These are phyloP conservation scores for Peniophora sp. DNA, from an alignment of 1,284 basidiomycete genomes.

Conservation along the genomic window DNA sequence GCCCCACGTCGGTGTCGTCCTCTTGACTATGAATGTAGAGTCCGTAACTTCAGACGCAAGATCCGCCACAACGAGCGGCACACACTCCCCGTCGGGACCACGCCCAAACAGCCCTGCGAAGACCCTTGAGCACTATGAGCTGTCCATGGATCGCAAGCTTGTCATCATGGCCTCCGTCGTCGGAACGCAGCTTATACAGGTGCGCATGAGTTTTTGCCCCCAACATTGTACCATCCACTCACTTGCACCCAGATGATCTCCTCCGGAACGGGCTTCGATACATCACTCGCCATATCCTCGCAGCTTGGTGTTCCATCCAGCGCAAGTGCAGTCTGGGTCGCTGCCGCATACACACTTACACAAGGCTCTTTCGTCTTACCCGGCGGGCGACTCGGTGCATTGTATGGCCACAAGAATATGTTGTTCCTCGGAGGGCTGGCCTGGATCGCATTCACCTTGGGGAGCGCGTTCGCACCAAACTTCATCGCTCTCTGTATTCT, in stretches of 20 bases:
- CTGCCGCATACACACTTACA: slow-evolving; percentile 4
- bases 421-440: slow-evolving; percentile 3
- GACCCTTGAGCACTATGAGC: neutral
- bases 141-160: neutral
- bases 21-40: no score
- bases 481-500: slow-evolving; percentile 4
- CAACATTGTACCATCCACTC: neutral
- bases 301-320: neutral
- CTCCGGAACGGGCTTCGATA: neutral
- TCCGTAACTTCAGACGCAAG: no score
- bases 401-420: slow-evolving; percentile 7
- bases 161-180: slow-evolving; percentile 1
- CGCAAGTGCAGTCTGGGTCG: neutral
- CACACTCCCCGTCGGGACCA: no score
- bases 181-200: neutral
- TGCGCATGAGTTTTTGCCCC: neutral
- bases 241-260: neutral
- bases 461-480: slow-evolving; percentile 4
- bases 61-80: no score
- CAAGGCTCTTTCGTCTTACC: slow-evolving; percentile 7
- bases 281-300: neutral
- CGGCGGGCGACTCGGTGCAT: slow-evolving; percentile 6
- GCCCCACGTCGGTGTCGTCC: no score
- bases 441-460: slow-evolving; percentile 6
- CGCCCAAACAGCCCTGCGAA: no score